Base-by-base conservation (phyloP, 2,329 filamentous ascomycete species). In the Aspergillus sp. region DNA sequence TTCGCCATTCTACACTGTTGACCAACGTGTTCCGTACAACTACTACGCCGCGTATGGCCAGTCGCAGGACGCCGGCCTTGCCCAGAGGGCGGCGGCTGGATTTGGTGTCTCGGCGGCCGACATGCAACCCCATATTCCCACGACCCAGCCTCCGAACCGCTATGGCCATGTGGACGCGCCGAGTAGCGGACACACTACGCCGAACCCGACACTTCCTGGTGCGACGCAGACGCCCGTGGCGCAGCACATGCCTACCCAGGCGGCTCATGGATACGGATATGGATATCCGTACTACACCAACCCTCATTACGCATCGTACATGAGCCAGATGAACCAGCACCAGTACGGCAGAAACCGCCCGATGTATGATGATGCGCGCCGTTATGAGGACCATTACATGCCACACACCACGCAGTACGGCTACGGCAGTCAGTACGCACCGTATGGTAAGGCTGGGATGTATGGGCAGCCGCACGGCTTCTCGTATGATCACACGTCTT, bases 161-260 rank as follows among this genome's bases (percentile, higher is more conserved):
- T 80, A 80, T 51, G 72, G 63, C 29, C 67, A 78, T 64, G 56
- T 71, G 39, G 69, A 76, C 41, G 86, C 93, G 34, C 83, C 86
- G 51, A 86, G 81, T 66, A 94, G 86, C 56, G 89, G 86, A 27
- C 82, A 91, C 58, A 89, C 82, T 50, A 95, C 88, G 2, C 88
- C 89, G 22, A 91, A 93, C 64, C 86, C 88, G 16, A 71, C 80
- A 25, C 59, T 75, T 38, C 70, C 71, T 37, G 66, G 61, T 32
- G 71, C 72, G 37, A 69, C 73, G 37, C 72, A 74, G 42, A 64
- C 63, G 30, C 71, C 71, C 30, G 59, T 63, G 40, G 67, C 68
- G 39, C 69, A 72, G 47, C 68, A 71, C 38, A 64, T 69, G 52
- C 66, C 63, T 32, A 67, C 55, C 11, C 70, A 75, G 44, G 63